Percentiles rank a stretch among this genome's conserved stretches.
These are phyloP conservation scores for Puccinia novopanici DNA, from an alignment of 1,284 basidiomycete species.

Conservation along the genomic window DNA sequence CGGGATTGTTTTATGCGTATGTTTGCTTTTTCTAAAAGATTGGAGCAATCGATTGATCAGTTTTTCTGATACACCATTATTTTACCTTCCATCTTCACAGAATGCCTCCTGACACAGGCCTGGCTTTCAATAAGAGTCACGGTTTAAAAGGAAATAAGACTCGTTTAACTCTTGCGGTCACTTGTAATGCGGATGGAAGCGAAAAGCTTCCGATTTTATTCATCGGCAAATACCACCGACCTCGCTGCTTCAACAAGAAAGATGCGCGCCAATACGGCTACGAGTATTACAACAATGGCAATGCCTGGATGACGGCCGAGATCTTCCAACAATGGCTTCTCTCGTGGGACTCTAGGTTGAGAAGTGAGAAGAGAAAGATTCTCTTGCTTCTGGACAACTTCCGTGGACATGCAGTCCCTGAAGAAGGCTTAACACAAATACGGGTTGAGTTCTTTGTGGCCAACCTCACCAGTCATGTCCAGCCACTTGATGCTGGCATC, in stretches of 20 bases:
- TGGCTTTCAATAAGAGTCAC: neutral
- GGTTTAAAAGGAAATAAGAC: slow-evolving; percentile 21
- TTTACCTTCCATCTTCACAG: neutral
- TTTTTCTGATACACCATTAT: slow-evolving; percentile 1
- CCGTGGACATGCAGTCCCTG: neutral
- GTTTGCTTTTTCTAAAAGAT: neutral
- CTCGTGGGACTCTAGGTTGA: neutral
- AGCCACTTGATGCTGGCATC: slow-evolving; percentile 24
- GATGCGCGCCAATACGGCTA: neutral
- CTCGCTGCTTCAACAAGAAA: neutral
- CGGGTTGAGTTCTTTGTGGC: neutral
- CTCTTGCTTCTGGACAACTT: slow-evolving; percentile 29
- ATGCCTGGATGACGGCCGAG: neutral
- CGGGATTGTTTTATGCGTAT: slow-evolving; percentile 20
- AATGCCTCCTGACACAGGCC: slow-evolving; percentile 40
- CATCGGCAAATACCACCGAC: slow-evolving; percentile 15
- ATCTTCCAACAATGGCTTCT: slow-evolving; percentile 42
- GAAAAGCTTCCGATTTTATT: slow-evolving; percentile 12
- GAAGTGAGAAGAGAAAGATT: neutral
- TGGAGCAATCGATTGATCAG: neutral
- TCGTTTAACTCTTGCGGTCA: too few relatives aligned
- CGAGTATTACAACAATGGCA: slow-evolving; percentile 21
- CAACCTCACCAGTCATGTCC: slow-evolving; percentile 12
- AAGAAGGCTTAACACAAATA: neutral
- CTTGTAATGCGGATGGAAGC: slow-evolving; percentile 17